Conservation (phyloP, 805 yeast species). For the Kuraishia piskuri region DNA sequence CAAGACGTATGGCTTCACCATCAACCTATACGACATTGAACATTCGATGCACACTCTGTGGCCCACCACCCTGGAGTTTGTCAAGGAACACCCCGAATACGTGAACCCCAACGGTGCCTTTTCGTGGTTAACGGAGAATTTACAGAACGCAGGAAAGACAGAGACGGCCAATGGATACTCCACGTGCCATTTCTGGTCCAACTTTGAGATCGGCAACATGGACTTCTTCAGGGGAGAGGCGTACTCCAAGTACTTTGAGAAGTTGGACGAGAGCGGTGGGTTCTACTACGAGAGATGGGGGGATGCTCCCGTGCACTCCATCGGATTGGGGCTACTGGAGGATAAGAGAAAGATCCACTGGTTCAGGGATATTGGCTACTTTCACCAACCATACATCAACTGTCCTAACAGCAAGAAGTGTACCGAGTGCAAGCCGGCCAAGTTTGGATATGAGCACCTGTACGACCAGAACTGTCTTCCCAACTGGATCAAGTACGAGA, state of each 20-base stretch:
- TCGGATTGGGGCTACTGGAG: constrained; percentile 66
- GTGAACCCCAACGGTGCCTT: constrained; percentile 45
- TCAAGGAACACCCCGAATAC: constrained; percentile 48
- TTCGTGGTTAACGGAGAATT: constrained; percentile 41
- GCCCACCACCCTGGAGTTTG: constrained; percentile 58
- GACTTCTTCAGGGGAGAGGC: constrained; percentile 69
- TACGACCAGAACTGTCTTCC: constrained; percentile 69
- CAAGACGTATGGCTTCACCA: constrained; percentile 68
- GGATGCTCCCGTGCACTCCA: constrained; percentile 83
- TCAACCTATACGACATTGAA: constrained; percentile 63
- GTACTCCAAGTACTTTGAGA: constrained; percentile 54
- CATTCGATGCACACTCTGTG: constrained; percentile 55
- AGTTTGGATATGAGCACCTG: constrained; percentile 45
- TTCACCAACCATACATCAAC: constrained; percentile 65
- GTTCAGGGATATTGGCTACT: constrained; percentile 81
- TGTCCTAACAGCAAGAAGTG: constrained; percentile 51
- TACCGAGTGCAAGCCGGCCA: constrained; percentile 42
- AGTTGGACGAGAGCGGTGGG: constrained; percentile 63
- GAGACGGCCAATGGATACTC: constrained; percentile 35
- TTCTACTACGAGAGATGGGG: constrained; percentile 93
- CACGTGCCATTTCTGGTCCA: constrained; percentile 83
- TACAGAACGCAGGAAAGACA: constrained; percentile 40
- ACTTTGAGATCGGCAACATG: constrained; percentile 80
- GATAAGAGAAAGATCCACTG: constrained; percentile 67
- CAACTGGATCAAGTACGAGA: constrained; percentile 51